These are phyloP conservation scores for Vitis hybrid DNA, from an alignment of 177 flowering plant species.

Conservation along the genomic window DNA sequence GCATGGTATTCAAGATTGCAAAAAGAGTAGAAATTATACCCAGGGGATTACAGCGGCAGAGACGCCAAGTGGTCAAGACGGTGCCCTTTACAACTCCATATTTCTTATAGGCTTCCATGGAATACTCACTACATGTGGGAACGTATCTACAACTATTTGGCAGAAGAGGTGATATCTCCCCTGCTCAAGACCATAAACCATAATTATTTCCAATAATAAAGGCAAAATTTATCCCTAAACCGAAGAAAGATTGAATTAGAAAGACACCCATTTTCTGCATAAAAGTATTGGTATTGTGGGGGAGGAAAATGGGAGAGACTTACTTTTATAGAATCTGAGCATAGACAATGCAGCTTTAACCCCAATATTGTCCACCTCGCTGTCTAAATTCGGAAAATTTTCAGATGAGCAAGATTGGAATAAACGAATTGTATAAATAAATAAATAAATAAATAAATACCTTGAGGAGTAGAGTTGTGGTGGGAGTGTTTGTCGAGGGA, in stretches of 20 bases:
- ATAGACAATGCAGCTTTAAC: constrained; percentile 78
- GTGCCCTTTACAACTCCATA: constrained; percentile 86
- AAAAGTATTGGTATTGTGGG: background rate
- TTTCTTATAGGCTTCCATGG: constrained; percentile 90
- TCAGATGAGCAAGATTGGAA: no score
- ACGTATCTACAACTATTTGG: constrained; percentile 87
- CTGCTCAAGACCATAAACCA: constrained; percentile 27
- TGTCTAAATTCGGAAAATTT: constrained; percentile 19
- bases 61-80: constrained; percentile 82
- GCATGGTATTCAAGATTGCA: background rate
- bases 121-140: constrained; percentile 94
- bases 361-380: constrained; percentile 53
- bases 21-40: constrained; percentile 38
- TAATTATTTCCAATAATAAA: background rate
- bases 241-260: background rate
- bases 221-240: background rate
- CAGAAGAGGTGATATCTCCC: constrained; percentile 87
- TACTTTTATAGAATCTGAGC: constrained; percentile 89
- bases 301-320: constrained; percentile 17
- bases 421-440: no score
- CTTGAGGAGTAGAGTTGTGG: constrained; percentile 19
- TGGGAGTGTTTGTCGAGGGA: constrained; percentile 19
- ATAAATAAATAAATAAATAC: background rate
- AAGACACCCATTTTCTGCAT: background rate
- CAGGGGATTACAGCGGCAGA: constrained; percentile 96